These are phyloP conservation scores for Metschnikowia dekortorum DNA, from an alignment of 805 yeast genomes.

Conservation along the genomic window DNA sequence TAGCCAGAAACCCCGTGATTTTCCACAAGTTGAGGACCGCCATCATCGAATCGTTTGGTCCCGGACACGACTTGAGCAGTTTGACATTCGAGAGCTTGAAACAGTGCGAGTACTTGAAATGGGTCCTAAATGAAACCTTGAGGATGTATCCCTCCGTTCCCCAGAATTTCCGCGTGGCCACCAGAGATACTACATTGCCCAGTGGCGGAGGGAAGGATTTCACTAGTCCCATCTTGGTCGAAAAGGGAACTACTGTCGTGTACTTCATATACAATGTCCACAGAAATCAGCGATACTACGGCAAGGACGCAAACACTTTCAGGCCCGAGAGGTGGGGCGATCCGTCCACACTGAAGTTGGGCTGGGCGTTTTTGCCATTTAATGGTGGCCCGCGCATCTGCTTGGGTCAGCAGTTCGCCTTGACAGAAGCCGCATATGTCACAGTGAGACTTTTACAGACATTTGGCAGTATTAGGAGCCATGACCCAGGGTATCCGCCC, in stretches of 20 bases:
- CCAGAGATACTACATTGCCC: slow-evolving; percentile 45
- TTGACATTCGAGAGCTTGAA: slow-evolving; percentile 47
- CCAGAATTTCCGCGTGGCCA: slow-evolving; percentile 42
- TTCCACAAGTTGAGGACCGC: slow-evolving; percentile 36
- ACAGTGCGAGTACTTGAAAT: slow-evolving; percentile 43
- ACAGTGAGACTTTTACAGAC: slow-evolving; percentile 18
- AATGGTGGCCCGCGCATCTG: slow-evolving; percentile 24
- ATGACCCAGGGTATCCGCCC: slow-evolving; percentile 14
- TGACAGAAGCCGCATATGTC: slow-evolving; percentile 20
- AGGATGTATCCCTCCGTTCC: slow-evolving; percentile 53
- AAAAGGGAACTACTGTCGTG: slow-evolving; percentile 40
- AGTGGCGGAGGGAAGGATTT: slow-evolving; percentile 46
- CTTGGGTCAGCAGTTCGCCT: slow-evolving; percentile 23
- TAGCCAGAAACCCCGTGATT: slow-evolving; percentile 39
- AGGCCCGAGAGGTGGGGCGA: slow-evolving; percentile 48
- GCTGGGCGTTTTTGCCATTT: slow-evolving; percentile 22
- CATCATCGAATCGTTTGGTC: slow-evolving; percentile 30
- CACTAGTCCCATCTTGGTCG: slow-evolving; percentile 34
- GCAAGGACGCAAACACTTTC: slow-evolving; percentile 42
- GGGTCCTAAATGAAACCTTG: slow-evolving; percentile 45
- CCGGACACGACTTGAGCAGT: slow-evolving; percentile 33
- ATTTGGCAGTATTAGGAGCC: slow-evolving; percentile 8
- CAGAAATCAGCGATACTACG: slow-evolving; percentile 34
- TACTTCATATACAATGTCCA: slow-evolving; percentile 42
- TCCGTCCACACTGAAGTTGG: slow-evolving; percentile 13